These are phyloP conservation scores for Cordyceps javanica DNA, from an alignment of 2,329 filamentous ascomycete species.

Conservation along the genomic window DNA sequence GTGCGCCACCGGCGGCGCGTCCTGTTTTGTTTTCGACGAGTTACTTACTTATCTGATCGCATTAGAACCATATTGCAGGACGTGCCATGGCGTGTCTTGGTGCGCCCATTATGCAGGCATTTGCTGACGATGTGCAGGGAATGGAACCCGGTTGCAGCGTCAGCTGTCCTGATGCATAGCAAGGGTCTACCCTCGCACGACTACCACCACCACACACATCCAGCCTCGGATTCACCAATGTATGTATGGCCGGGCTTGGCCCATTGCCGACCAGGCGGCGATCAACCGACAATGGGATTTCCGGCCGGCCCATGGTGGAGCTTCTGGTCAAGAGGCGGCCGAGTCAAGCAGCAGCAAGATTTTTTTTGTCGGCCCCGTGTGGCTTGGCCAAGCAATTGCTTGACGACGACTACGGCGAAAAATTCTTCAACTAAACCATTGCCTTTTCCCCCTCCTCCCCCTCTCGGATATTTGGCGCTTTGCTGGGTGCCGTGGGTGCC, in stretches of 20 bases:
- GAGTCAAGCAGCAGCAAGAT: not conserved
- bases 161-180: not conserved
- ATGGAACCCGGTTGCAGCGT: not conserved
- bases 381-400: not conserved
- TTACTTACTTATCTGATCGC: constrained; percentile 12
- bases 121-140: not conserved
- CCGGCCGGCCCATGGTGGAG: not conserved
- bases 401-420: not conserved
- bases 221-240: not conserved
- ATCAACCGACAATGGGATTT: not conserved
- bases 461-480: not conserved
- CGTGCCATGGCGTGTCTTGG: not conserved
- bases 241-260: not conserved
- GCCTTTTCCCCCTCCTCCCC: too few relatives aligned
- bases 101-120: not conserved
- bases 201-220: not conserved
- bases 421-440: not conserved
- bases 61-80: not conserved
- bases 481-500: too few relatives aligned
- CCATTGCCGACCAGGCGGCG: not conserved
- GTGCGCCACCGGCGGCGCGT: not conserved
- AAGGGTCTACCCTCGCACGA: not conserved
- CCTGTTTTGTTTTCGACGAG: constrained; percentile 2
- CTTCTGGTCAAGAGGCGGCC: not conserved
- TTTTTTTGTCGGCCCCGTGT: not conserved